Base-by-base conservation (phyloP, 1,139 yeast species). In the Meyerozyma smithsonii region DNA sequence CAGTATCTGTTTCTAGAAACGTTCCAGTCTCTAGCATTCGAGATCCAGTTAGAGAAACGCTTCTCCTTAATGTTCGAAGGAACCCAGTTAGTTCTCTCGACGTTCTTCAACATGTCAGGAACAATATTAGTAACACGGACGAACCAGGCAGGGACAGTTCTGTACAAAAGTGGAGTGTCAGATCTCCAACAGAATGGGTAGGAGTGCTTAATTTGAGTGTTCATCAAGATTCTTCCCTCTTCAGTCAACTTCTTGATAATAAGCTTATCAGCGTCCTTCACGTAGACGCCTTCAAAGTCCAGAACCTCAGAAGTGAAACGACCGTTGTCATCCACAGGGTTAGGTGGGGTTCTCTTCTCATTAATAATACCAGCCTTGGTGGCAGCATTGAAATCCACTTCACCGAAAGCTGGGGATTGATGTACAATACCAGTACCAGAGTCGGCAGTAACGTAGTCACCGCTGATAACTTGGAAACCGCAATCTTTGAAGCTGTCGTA, bases 111-210 rank as follows among this genome's bases (percentile, higher is more conserved):
- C 90, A 94, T 88, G 57, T 87, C 79, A 39, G 97, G 97, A 52
- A 90, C 78, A 57, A 86, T 76, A 45, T 87, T 90, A 48, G 78
- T 79, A 43, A 92, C 84, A 62, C 95, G 85, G 44, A 92, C 95
- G 56, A 94, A 94, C 99, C 99, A 92, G 24, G 97, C 94, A 38
- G 99, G 98, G 48, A 92, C 97, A 36, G 96, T 82, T 71, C 95
- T 83, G 73, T 92, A 94, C 52, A 92, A 67, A 62, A 92, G 79
- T 39, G 99, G 99, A 32, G 99, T 94, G 61, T 92, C 98, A 3
- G 97, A 90, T 77, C 99, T 84, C 99, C 99, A 92, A 72, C 99
- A 92, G 83, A 92, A 92, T 55, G 99, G 98, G 64, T 92, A 92
- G 64, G 95, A 84, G 76, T 92, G 99, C 71, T 82, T 81, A 48